phyloP scores from a whole-genome alignment of 2,329 filamentous ascomycete species.

The Botrytis paeoniae region DNA sequence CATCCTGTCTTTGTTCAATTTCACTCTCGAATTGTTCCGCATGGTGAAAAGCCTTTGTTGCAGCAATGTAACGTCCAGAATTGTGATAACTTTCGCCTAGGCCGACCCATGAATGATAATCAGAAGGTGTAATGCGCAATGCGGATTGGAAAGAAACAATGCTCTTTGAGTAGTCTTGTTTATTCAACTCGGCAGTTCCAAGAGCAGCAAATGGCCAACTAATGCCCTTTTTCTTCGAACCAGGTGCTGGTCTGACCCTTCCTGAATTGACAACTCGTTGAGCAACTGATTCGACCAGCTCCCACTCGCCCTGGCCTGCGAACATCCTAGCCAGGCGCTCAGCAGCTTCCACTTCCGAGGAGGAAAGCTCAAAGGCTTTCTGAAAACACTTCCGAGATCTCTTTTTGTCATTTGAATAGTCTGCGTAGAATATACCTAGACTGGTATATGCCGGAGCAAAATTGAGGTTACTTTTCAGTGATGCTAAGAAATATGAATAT shows the following conservation, averaged over 20 bases:
- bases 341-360: constrained; percentile 81
- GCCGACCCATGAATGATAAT: constrained; percentile 96
- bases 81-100: constrained; percentile 97
- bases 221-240: constrained; percentile 86
- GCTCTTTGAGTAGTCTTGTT: constrained; percentile 82
- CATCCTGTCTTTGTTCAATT: constrained; percentile 51
- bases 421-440: constrained; percentile 84
- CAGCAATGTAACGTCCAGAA: constrained; percentile 90
- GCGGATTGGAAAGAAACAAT: constrained; percentile 91
- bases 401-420: constrained; percentile 84
- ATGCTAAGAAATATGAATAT: constrained; percentile 78
- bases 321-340: constrained; percentile 83
- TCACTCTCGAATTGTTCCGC: constrained; percentile 72
- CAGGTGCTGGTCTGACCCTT: constrained; percentile 82
- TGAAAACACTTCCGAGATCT: constrained; percentile 91
- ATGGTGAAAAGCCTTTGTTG: constrained; percentile 83
- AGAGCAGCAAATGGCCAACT: constrained; percentile 96
- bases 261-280: constrained; percentile 93
- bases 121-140: constrained; percentile 74
- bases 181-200: constrained; percentile 91
- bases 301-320: constrained; percentile 90
- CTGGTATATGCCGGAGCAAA: constrained; percentile 89
- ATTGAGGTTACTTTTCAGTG: constrained; percentile 82
- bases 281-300: constrained; percentile 88
- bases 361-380: constrained; percentile 90